A percentile compares a stretch with the other conserved stretches of the same genome.
These are phyloP conservation scores for Beauveria australis DNA, from an alignment of 2,329 filamentous ascomycete genomes.

Conservation along the genomic window DNA sequence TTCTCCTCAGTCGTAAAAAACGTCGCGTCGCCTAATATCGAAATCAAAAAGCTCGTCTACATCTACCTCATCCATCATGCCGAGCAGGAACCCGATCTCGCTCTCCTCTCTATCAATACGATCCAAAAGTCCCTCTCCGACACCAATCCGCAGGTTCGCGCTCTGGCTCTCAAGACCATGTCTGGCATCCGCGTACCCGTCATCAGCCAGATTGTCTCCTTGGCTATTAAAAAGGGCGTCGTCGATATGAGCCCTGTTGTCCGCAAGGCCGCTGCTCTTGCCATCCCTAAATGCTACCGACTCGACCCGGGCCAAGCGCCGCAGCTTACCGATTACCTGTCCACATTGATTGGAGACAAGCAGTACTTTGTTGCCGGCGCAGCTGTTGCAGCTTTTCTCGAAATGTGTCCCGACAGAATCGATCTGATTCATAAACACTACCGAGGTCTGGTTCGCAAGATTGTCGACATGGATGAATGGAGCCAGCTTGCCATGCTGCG, in stretches of 20 bases:
- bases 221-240: constrained; percentile 89
- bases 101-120: constrained; percentile 93
- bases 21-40: constrained; percentile 84
- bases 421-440: constrained; percentile 91
- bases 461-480: constrained; percentile 99
- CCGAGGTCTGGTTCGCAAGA: constrained; percentile 71
- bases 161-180: constrained; percentile 92
- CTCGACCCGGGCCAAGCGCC: constrained; percentile 80
- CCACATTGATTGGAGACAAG: constrained; percentile 72
- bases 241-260: constrained; percentile 94
- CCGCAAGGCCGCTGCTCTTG: constrained; percentile 82
- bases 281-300: constrained; percentile 92
- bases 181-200: constrained; percentile 94
- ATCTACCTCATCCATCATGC: constrained; percentile 97
- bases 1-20: constrained; percentile 99
- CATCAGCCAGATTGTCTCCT: constrained; percentile 92
- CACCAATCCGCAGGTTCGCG: constrained; percentile 79
- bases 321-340: constrained; percentile 75
- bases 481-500: constrained; percentile 77
- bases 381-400: constrained; percentile 80
- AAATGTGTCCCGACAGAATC: constrained; percentile 78
- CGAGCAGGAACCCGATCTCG: constrained; percentile 90
- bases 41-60: constrained; percentile 97
- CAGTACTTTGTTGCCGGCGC: constrained; percentile 97
- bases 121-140: constrained; percentile 97